A percentile compares a stretch with the other conserved stretches of the same genome.
phyloP scores from a whole-genome alignment of 1,284 basidiomycete genomes.

The Cutaneotrichosporon dermatis region DNA sequence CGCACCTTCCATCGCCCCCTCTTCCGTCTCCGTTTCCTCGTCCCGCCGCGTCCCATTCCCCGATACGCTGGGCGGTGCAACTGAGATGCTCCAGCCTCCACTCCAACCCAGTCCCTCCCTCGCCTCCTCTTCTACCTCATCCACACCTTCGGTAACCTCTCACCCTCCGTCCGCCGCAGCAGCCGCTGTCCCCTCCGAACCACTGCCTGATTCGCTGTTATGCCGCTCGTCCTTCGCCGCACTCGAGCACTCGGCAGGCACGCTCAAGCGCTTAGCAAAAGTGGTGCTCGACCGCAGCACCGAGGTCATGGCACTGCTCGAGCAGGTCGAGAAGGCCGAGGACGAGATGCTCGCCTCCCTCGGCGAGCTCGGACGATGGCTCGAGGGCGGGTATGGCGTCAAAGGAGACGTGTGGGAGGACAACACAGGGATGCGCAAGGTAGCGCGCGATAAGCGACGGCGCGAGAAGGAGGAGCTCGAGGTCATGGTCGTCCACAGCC shows the following conservation, averaged over 20 bases:
- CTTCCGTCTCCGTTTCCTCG: background rate
- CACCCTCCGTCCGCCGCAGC: background rate
- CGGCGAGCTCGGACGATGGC: constrained; percentile 39
- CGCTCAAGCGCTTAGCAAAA: constrained; percentile 42
- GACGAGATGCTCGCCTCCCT: constrained; percentile 38
- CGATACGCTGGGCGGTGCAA: too few relatives aligned
- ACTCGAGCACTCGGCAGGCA: constrained; percentile 39
- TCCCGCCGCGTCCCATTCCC: constrained; percentile 4
- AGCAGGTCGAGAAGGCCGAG: constrained; percentile 45
- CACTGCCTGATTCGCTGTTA: constrained; percentile 41
- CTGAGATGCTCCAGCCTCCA: too few relatives aligned
- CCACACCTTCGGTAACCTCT: background rate
- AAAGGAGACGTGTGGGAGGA: constrained; percentile 29
- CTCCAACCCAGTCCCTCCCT: too few relatives aligned
- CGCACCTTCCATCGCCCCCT: background rate
- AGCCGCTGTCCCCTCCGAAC: constrained; percentile 29
- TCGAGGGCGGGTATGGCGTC: constrained; percentile 38
- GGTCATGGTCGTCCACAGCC: constrained; percentile 33
- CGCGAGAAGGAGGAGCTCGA: constrained; percentile 38
- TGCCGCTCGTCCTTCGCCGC: constrained; percentile 43
- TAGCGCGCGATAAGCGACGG: constrained; percentile 30
- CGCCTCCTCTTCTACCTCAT: too few relatives aligned
- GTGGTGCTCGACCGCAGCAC: constrained; percentile 29
- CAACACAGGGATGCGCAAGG: constrained; percentile 29
- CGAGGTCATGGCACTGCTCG: constrained; percentile 31